These are phyloP conservation scores for Neurospora hispaniola DNA, from an alignment of 495 filamentous ascomycete genomes.

Conservation along the genomic window DNA sequence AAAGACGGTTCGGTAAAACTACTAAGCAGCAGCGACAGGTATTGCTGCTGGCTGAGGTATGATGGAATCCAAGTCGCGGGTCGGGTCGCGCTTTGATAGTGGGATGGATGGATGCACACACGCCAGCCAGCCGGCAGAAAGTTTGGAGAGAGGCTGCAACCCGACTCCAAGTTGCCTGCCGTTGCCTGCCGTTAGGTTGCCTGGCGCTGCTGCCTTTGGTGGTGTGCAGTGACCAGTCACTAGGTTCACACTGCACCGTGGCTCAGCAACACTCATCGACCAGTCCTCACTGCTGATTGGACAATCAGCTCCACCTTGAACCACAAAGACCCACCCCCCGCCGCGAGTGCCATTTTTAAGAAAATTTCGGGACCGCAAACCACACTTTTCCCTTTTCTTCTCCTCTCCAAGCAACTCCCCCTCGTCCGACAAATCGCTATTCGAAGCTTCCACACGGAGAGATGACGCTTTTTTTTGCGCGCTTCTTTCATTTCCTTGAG, in stretches of 20 bases:
- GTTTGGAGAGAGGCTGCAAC: background rate
- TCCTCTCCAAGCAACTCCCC: slow-evolving; percentile 44
- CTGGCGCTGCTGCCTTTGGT: background rate
- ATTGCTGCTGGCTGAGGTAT: background rate
- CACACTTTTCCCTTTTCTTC: slow-evolving; percentile 21
- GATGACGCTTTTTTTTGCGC: slow-evolving; percentile 24
- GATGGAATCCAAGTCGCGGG: background rate
- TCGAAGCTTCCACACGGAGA: slow-evolving; percentile 96
- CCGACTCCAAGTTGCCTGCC: background rate
- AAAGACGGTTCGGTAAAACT: background rate
- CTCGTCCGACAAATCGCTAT: slow-evolving; percentile 99
- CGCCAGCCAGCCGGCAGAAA: background rate
- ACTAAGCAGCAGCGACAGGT: background rate
- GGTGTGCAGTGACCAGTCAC: background rate
- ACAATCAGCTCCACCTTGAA: background rate
- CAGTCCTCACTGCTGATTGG: background rate
- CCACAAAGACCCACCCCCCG: background rate
- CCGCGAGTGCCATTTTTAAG: slow-evolving; percentile 4
- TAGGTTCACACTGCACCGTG: background rate
- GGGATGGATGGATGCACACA: background rate
- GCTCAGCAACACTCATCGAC: background rate
- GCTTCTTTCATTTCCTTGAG: slow-evolving; percentile 31
- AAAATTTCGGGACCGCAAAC: slow-evolving; percentile 14
- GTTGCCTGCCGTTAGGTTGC: background rate
- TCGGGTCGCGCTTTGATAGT: background rate